A percentile compares a stretch with the other conserved stretches of the same genome.
Conservation (phyloP, 371 early-diverging fungal species). For the Mucor indicus region DNA sequence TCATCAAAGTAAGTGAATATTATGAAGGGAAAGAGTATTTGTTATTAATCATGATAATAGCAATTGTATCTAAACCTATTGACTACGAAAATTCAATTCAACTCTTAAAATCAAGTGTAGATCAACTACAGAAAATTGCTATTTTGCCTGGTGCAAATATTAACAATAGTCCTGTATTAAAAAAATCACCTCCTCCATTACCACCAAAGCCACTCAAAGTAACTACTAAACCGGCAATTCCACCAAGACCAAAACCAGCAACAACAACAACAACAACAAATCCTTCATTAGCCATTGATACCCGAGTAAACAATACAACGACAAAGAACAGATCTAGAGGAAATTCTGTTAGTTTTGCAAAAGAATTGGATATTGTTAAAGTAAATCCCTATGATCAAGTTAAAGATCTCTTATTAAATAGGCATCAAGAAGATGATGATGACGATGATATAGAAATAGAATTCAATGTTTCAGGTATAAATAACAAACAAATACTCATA, state of each 20-base stretch:
- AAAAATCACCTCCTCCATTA: slow-evolving; percentile 17
- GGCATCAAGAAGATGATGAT: slow-evolving; percentile 38
- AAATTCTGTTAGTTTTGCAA: slow-evolving; percentile 41
- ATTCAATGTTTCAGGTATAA: too few relatives aligned
- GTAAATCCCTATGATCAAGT: slow-evolving; percentile 34
- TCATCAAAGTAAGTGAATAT: slow-evolving; percentile 37
- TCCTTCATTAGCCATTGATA: not conserved
- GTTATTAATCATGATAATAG: too few relatives aligned
- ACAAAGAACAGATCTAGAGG: slow-evolving; percentile 27
- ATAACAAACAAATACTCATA: too few relatives aligned
- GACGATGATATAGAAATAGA: slow-evolving; percentile 29
- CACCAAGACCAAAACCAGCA: slow-evolving; percentile 35
- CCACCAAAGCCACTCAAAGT: slow-evolving; percentile 28
- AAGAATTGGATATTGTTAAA: too few relatives aligned
- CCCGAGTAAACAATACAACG: not conserved
- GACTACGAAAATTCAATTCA: slow-evolving; percentile 28
- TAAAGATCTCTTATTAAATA: too few relatives aligned
- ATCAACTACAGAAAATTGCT: slow-evolving; percentile 35
- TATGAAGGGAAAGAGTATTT: too few relatives aligned
- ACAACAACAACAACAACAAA: not conserved
- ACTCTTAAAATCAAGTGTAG: slow-evolving; percentile 32
- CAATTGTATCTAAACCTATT: slow-evolving; percentile 30
- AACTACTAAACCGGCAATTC: slow-evolving; percentile 24
- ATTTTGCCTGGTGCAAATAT: slow-evolving; percentile 15
- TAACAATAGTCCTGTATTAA: not conserved